Percentiles rank a stretch among this genome's conserved stretches.
phyloP scores from a whole-genome alignment of 2,329 filamentous ascomycete genomes.

The Corinectria fuckeliana region DNA sequence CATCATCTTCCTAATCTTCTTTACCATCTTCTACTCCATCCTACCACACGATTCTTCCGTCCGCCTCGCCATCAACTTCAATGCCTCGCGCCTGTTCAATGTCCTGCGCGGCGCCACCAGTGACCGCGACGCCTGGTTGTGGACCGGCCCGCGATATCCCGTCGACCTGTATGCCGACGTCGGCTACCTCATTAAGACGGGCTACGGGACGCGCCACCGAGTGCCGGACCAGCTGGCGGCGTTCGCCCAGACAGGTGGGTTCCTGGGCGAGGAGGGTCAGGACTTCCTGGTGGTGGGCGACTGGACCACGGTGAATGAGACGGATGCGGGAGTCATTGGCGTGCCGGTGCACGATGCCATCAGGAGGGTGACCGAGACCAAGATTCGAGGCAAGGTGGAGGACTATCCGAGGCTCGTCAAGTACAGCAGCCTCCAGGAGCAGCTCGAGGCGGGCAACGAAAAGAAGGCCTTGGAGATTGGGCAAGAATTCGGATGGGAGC shows the following conservation, averaged over 20 bases:
- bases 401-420: conserved; percentile 47
- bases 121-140: conserved; percentile 51
- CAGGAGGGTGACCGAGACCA: conserved; percentile 43
- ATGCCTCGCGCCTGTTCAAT: conserved; percentile 41
- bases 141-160: conserved; percentile 45
- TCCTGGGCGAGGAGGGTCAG: conserved; percentile 46
- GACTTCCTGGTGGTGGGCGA: conserved; percentile 59
- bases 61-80: conserved; percentile 45
- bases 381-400: conserved; percentile 36
- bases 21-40: conserved; percentile 37
- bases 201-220: conserved; percentile 59
- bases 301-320: conserved; percentile 49
- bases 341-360: conserved; percentile 52
- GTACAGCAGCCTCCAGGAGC: conserved; percentile 48
- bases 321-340: conserved; percentile 41
- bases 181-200: conserved; percentile 61
- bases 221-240: conserved; percentile 56
- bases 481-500: conserved; percentile 53
- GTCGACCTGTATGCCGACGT: conserved; percentile 55
- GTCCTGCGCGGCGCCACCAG: conserved; percentile 37
- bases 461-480: conserved; percentile 47
- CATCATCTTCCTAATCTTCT: conserved; percentile 33
- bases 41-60: conserved; percentile 44
- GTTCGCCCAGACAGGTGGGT: conserved; percentile 42
- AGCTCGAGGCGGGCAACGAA: conserved; percentile 48